Base-by-base conservation (phyloP, 2,329 filamentous ascomycete species). In the Ampelomyces quisqualis region DNA sequence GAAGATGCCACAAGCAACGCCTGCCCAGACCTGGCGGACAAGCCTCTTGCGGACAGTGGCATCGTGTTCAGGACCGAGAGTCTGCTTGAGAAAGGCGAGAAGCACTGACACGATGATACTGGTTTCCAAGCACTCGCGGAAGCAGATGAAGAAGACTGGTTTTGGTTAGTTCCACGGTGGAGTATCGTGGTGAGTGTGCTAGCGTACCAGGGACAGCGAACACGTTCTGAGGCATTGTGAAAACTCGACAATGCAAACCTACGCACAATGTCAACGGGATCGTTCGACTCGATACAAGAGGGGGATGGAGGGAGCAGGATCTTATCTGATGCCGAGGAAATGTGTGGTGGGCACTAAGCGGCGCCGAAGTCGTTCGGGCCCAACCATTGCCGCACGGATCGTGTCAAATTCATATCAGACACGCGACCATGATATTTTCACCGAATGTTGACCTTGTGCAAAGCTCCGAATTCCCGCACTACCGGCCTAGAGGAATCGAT, bases 61-160 rank as follows among this genome's bases (percentile, higher is more conserved):
- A 71, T 90, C 83, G 44, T 77, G 70, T 40, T 82, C 75, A 7
- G 83, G 80, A 1, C 81, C 81, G 24, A 94, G 77, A 3, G 85
- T 87, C 66, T 93, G 86, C 68, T 91, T 93, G 43, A 94, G 73
- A 65, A 93, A 94, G 15, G 88, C 82, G 27, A 95, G 78, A 22
- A 95, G 75, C n/a, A 95, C 85, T 0, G 89, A 91, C 49, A 94
- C 82, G 56, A 95, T 87, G 61, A 95, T 89, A 59, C 80, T 84
- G 1, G 85, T 86, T 73, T 95, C 89, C 33, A 95, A 74, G 28
- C 82, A 82, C 72, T 95, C 90, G 62, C 90, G 83, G 66, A 95
- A 93, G 70, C 88, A 84, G 66, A 95, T 87, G 73, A 95, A 90
- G 73, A 95, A 95, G 40, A 95, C 81, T 76, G 34, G n/a, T n/a